Evolutionary conservation across 1,284 basidiomycete species (phyloP), one percentile per base, ranked within the genome.

Genomic region (Ustilago trichophora): DNA sequence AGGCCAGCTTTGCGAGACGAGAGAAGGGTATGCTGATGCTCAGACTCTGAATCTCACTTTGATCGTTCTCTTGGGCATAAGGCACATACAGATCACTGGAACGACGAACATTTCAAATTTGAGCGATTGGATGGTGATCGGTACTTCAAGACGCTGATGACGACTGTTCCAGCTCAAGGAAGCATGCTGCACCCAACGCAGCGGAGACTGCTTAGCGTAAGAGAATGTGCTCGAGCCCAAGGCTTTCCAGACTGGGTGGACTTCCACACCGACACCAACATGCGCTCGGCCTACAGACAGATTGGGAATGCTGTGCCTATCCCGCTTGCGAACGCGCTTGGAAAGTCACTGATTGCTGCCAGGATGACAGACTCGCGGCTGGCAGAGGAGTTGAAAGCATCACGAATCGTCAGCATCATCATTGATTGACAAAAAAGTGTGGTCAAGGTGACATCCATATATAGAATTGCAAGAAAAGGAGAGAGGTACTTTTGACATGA

Each of bases 261-360:
- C 6, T 70, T 70, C 16, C 19, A 24, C 6, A 47, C 49, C 9
- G 56, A 55, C 22, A 13, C 19, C 0, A 59, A 50, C 18, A 35
- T 70, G 2, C 15, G 10, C 3, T 64, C 52, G 2, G 67, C 62
- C 3, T 59, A 65, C 36, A 31, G 43, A 12, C 62, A 70, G 57
- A 70, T 70, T 11, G 67, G 67, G 6, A 70, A 70, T 35, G 62
- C 62, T 4, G 67, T 70, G 0, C 49, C 62, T 1, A 35, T 70
- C 0, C 67, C 67, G 0, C 56, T 70, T 1, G 44, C 52, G 4
- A 38, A 48, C 10, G 57, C 56, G 0, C 8, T 62, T 3, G 64
- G 57, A 16, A 40, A 33, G 6, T 45, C 53, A 2, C 4, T 67
- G 13, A 43, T 37, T 8, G 45, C 31, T 22, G 64, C 64, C 13